A percentile compares a stretch with the other conserved stretches of the same genome.
Conservation (phyloP, 179 eudicot genomes). For the Kewa caespitosa region DNA sequence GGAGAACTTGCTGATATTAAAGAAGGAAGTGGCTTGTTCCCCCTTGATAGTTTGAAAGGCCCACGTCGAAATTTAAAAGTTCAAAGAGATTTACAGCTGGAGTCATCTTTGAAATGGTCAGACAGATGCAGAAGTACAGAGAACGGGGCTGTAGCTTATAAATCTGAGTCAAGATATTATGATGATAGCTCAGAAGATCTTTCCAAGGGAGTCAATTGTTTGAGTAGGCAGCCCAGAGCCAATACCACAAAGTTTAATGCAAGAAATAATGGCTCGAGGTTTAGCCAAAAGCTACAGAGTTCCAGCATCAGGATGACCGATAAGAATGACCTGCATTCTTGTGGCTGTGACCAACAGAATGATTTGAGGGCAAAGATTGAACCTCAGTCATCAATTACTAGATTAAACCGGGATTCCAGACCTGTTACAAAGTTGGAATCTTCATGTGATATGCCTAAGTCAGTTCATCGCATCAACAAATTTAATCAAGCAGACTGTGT, state of each 20-base stretch:
- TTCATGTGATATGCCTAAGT: constrained; percentile 50
- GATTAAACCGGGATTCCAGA: constrained; percentile 46
- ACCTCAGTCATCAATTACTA: constrained; percentile 27
- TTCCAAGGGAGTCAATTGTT: constrained; percentile 42
- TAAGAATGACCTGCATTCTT: constrained; percentile 50
- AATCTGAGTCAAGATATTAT: constrained; percentile 54
- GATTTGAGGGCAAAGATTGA: constrained; percentile 54
- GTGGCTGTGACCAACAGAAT: constrained; percentile 65
- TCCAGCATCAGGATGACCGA: constrained; percentile 40
- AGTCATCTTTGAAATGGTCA: constrained; percentile 47
- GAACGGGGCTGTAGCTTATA: constrained; percentile 40
- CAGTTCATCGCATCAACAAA: constrained; percentile 52
- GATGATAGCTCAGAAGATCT: constrained; percentile 47
- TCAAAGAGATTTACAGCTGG: constrained; percentile 42
- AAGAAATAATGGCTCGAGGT: constrained; percentile 49
- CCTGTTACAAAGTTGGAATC: constrained; percentile 42
- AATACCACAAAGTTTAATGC: constrained; percentile 40
- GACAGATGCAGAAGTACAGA: constrained; percentile 53
- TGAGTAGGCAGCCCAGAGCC: constrained; percentile 48
- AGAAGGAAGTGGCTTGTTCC: constrained; percentile 38
- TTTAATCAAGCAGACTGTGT: constrained; percentile 42
- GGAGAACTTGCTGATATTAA: constrained; percentile 37
- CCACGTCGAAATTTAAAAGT: constrained; percentile 45
- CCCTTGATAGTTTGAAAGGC: constrained; percentile 42
- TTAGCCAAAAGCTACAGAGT: constrained; percentile 50